Evolutionary conservation across 2,329 filamentous ascomycete genomes (phyloP), one percentile per base, ranked within the genome.

Genomic region (Clathrospora elynae): DNA sequence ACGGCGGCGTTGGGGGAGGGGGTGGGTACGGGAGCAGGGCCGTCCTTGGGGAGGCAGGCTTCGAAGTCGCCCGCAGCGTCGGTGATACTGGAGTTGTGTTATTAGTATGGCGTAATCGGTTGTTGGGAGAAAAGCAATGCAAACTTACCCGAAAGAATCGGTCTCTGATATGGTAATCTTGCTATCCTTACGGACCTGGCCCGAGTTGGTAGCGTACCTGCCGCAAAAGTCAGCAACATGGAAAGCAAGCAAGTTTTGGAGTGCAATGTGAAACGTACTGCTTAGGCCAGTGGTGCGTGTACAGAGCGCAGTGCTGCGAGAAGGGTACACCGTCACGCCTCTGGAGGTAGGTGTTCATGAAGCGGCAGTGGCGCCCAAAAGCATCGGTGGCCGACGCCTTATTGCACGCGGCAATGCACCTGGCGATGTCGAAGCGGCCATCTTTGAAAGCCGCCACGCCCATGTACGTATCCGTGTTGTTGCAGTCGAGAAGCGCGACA

Each of bases 281-380:
- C 1, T 18, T 13, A 7, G 46, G 39, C 46, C 42, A 50, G 17
- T 42, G 31, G 5, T 30, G 6, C 4, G 42, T 35, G 26, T 47
- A 53, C 38, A 57, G 36, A 25, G 56, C 37, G 44, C 64, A 67
- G 49, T 62, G 61, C 42, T 68, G 62, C 5, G 53, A 22, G 34
- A 46, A 40, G 16, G 48, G 36, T 20, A 48, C 44, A 1, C 44
- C 43, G 35, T 65, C 54, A 34, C 59, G 59, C 23, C 57, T 46
- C n/a, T 68, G 43, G 9, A 67, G 34, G 43, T 68, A 67, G 2
- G 65, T 64, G 41, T 68, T 66, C 52, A 61, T 62, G 51, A 64
- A 68, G 23, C 57, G 55, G 57, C 65, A 70, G 8, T 55, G 26
- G 25, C 42, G 36, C 9, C 25, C 37, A 8, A 28, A 22, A 23